Conservation (phyloP, 2,329 filamentous ascomycete genomes). For the Zymoseptoria tritici region DNA sequence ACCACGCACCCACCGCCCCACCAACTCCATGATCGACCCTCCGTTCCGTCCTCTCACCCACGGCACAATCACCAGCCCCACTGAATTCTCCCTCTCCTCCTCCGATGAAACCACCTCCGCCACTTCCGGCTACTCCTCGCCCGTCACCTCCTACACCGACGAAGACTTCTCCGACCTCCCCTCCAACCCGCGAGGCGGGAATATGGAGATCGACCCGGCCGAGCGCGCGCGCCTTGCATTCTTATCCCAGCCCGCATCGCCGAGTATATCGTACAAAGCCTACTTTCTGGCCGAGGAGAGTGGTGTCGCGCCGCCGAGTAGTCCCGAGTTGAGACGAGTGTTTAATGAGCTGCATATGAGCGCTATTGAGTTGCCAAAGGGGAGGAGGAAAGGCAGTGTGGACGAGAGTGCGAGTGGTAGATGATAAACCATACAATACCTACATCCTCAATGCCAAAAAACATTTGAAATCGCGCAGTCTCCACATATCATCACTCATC, state of each 20-base stretch:
- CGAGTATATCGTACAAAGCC: conserved; percentile 16
- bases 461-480: neutral
- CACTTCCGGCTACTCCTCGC: conserved; percentile 17
- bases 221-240: conserved; percentile 7
- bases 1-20: conserved; percentile 9
- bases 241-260: conserved; percentile 16
- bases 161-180: conserved; percentile 10
- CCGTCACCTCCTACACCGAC: conserved; percentile 16
- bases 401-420: neutral
- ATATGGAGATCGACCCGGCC: conserved; percentile 7
- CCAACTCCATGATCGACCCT: conserved; percentile 16
- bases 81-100: conserved; percentile 11
- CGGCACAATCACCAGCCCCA: neutral
- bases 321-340: conserved; percentile 9
- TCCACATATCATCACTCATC: too few species aligned
- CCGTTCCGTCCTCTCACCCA: neutral
- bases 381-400: neutral
- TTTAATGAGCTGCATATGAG: conserved; percentile 15
- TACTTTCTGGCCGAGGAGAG: neutral
- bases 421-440: neutral
- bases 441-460: neutral
- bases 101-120: conserved; percentile 11
- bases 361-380: conserved; percentile 4
- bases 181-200: neutral
- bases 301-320: conserved; percentile 4